phyloP scores from a whole-genome alignment of 2,329 filamentous ascomycete species.

The Coccinonectria pachysandricola region DNA sequence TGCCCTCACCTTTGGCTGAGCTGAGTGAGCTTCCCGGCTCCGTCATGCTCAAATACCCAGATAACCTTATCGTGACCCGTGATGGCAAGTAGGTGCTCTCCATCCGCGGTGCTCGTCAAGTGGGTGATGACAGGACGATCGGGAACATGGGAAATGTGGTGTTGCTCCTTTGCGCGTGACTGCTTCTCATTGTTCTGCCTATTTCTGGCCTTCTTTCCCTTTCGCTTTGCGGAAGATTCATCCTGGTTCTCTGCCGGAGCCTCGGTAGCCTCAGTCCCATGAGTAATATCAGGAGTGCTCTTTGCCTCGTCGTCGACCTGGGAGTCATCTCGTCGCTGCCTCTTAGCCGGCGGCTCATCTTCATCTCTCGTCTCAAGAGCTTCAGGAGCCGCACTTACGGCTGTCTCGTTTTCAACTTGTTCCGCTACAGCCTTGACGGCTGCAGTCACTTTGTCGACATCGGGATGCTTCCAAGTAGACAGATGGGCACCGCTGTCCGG shows the following conservation, averaged over 20 bases:
- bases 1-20: constrained; percentile 59
- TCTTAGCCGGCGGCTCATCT: constrained; percentile 26
- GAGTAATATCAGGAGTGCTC: constrained; percentile 10
- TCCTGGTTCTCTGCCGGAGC: constrained; percentile 5
- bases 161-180: constrained; percentile 8
- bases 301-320: constrained; percentile 10
- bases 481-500: constrained; percentile 46
- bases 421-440: constrained; percentile 15
- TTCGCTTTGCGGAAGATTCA: constrained; percentile 14
- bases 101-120: constrained; percentile 52
- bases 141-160: constrained; percentile 22
- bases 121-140: constrained; percentile 59
- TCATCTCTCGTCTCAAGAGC: constrained; percentile 9
- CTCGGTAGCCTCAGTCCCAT: constrained; percentile 4
- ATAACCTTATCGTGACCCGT: constrained; percentile 89
- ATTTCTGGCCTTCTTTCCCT: constrained; percentile 21
- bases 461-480: constrained; percentile 50
- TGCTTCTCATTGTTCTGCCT: constrained; percentile 17
- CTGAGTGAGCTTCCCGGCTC: constrained; percentile 50
- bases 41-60: constrained; percentile 64
- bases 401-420: constrained; percentile 5
- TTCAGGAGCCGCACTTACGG: constrained; percentile 4
- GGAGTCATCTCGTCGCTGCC: constrained; percentile 22
- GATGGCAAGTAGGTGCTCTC: constrained; percentile 61
- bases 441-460: constrained; percentile 25